Percentiles rank a stretch among this genome's conserved stretches.
Conservation (phyloP, 1,284 basidiomycete genomes). For the Chalciporus sp. region DNA sequence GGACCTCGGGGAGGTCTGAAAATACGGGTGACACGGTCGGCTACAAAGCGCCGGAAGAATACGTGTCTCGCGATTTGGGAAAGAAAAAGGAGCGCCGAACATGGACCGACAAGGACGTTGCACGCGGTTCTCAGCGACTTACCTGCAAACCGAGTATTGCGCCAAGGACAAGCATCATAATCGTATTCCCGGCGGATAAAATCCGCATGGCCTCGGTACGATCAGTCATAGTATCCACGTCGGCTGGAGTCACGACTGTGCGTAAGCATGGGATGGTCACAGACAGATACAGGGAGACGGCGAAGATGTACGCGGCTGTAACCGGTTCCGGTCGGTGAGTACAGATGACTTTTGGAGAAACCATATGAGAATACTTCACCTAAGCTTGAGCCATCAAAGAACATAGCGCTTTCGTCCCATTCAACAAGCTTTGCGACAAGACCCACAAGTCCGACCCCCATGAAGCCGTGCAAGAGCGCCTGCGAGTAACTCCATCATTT, state of each 20-base stretch:
- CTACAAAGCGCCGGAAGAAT: constrained; percentile 14
- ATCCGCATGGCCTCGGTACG: constrained; percentile 78
- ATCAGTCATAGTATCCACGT: constrained; percentile 63
- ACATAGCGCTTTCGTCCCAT: constrained; percentile 90
- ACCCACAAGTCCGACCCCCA: constrained; percentile 73
- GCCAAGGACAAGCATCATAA: constrained; percentile 69
- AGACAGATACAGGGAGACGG: constrained; percentile 75
- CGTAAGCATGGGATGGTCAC: constrained; percentile 78
- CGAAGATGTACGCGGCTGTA: constrained; percentile 74
- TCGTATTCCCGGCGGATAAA: constrained; percentile 82
- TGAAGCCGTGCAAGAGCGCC: constrained; percentile 83
- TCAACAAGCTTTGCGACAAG: constrained; percentile 77
- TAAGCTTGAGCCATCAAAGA: constrained; percentile 86
- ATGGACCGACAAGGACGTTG: constrained; percentile 1
- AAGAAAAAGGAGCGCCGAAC: constrained; percentile 2
- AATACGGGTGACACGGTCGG: constrained; percentile 13
- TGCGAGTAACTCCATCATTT: constrained; percentile 34
- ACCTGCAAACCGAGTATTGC: constrained; percentile 76
- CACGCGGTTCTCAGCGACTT: constrained; percentile 26
- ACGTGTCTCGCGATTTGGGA: constrained; percentile 7
- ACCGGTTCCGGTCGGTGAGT: constrained; percentile 13
- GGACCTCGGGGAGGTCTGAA: constrained; percentile 3
- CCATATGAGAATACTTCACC: constrained; percentile 48
- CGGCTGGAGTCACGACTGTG: constrained; percentile 63
- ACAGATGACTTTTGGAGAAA: background rate